Evolutionary conservation across 306 rosid species (phyloP), one percentile per base, ranked within the genome.

Genomic region (Dalbergia cochinchinensis): DNA sequence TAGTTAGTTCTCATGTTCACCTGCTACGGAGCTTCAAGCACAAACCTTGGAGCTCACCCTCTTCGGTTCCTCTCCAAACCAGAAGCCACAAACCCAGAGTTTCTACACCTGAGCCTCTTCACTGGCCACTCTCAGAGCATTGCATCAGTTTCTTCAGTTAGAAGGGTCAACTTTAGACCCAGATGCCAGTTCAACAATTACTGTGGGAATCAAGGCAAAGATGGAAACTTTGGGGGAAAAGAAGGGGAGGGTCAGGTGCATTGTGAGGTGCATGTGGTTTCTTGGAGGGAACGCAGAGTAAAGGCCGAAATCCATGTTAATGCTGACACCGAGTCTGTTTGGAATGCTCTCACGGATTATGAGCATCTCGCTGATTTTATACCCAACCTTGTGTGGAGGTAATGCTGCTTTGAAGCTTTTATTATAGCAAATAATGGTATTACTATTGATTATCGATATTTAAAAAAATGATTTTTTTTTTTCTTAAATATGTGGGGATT

Each of bases 371-470:
- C 94, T 14, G 92, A 91, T 79, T 91, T 89, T 80, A 86, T 91
- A 34, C 97, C 97, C 15, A 91, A 91, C 76, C 92, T 91, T 75
- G 88, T 91, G 39, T 89, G 83, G 70, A 88, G 97, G 94, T 89
- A 76, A 0, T 8, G 61, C 48, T 37, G 7, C 22, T 31, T 54
- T 54, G 22, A 54, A n/a, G 20, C 20, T 54, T 54, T 18, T 53
- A 2, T 13, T 9, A 4, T 47, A 12, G 53, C 53, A 47, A 12
- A 47, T 11, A 47, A 12, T 47, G 11, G 14, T 47, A 12, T 47
- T 37, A 37, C 5, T 37, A 37, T 37, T 37, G 41, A 37, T 37
- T 37, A 7, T 42, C 0, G 53, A 47, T 10, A 37, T 37, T 37
- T 26, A 26, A 35, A 5, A 71, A n/a, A 53, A 8, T 19, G 4